phyloP scores from a whole-genome alignment of 169 alveolate genomes.

The Eimeria acervulina region DNA sequence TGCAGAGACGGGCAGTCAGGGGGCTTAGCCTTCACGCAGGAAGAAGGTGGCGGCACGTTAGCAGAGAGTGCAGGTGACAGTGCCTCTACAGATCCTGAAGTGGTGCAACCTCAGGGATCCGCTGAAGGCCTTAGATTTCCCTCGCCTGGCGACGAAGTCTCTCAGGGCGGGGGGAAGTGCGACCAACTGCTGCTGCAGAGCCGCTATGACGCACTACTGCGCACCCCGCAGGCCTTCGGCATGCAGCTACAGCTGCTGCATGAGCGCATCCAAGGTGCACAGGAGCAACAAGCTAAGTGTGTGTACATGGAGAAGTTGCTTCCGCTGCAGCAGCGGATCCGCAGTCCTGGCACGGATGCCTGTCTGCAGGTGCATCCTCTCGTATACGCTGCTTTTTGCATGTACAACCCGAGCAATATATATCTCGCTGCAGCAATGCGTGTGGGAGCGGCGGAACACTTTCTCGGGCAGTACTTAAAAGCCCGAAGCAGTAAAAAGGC shows the following conservation, averaged over 20 bases:
- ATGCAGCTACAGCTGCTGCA: constrained; percentile 63
- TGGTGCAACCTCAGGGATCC: background rate
- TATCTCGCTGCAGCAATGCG: constrained; percentile 61
- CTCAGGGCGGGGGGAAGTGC: constrained; percentile 2
- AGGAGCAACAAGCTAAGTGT: background rate
- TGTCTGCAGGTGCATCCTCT: constrained; percentile 68
- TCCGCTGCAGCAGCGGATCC: constrained; percentile 53
- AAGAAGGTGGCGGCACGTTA: background rate
- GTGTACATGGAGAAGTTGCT: constrained; percentile 31
- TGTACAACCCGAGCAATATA: constrained; percentile 32
- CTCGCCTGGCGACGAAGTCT: background rate
- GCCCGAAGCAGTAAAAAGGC: background rate
- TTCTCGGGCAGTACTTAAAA: background rate
- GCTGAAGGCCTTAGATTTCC: background rate
- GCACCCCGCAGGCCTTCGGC: constrained; percentile 38
- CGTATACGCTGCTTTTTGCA: constrained; percentile 67
- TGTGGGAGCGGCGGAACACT: constrained; percentile 67
- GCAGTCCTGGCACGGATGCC: constrained; percentile 57
- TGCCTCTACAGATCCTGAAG: background rate
- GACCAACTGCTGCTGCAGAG: constrained; percentile 66
- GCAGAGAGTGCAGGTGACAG: background rate
- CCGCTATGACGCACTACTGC: constrained; percentile 74
- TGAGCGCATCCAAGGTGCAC: constrained; percentile 17
- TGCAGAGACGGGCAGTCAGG: background rate
- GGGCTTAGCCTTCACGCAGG: background rate